Evolutionary conservation across 257 asterid genomes (phyloP).

Genomic region (Nemophila menziesii): DNA sequence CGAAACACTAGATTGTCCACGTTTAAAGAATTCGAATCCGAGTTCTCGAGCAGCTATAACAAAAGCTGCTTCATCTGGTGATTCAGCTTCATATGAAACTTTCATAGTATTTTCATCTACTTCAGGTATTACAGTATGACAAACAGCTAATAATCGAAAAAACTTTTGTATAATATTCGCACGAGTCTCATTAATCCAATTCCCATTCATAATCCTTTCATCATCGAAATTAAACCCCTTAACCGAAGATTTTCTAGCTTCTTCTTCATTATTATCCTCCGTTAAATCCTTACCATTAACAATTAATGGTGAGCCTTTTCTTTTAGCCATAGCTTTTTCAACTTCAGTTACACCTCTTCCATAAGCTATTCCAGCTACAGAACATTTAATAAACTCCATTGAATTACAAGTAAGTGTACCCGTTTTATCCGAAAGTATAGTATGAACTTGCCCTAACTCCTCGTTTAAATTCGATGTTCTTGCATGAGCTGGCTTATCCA

Average conservation of each 20-base stretch:
- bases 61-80: slow-evolving; percentile 96
- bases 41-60: slow-evolving; percentile 88
- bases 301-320: slow-evolving; percentile 53
- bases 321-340: slow-evolving; percentile 71
- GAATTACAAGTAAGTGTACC: slow-evolving; percentile 90
- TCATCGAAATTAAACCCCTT: slow-evolving; percentile 87
- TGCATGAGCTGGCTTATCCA: slow-evolving; percentile 82
- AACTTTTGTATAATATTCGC: slow-evolving; percentile 56
- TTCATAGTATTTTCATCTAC: slow-evolving; percentile 51
- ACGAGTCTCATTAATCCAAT: slow-evolving; percentile 50
- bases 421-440: slow-evolving; percentile 85
- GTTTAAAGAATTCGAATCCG: slow-evolving; percentile 70
- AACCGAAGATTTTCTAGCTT: slow-evolving; percentile 26
- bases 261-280: slow-evolving; percentile 14
- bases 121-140: slow-evolving; percentile 94
- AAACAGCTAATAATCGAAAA: slow-evolving; percentile 63
- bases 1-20: slow-evolving; percentile 63
- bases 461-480: slow-evolving; percentile 89
- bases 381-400: slow-evolving; percentile 93
- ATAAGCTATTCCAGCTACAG: slow-evolving; percentile 76
- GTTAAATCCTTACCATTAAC: slow-evolving; percentile 22
- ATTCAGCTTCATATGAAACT: slow-evolving; percentile 81
- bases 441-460: slow-evolving; percentile 84
- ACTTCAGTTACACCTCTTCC: slow-evolving; percentile 81
- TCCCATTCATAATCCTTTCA: slow-evolving; percentile 51